Base-by-base conservation (phyloP, 805 yeast species). In the Ogataea kodamae region DNA sequence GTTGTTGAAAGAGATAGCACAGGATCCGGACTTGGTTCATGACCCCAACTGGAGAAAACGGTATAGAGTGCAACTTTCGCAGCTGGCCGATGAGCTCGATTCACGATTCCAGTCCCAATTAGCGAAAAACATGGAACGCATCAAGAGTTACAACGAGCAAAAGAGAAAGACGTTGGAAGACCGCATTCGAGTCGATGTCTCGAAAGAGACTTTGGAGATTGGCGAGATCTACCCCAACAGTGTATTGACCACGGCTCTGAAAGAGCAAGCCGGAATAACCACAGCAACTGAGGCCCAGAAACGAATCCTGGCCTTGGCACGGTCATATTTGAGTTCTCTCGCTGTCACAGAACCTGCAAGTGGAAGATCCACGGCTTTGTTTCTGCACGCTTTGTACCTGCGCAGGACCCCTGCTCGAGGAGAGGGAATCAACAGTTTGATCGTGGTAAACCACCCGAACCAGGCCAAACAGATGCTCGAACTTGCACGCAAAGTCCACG, bases 281-380 rank as follows among this genome's bases (percentile, higher is more conserved):
- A 22, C 16, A 8, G 55, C 61, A 8, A 57, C 64, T 5, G 50
- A 53, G 5, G 54, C 50, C 22, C 65, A 62, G 29, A 46, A 46
- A 20, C 41, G 57, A 22, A 31, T 59, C 7, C 39, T 55, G 16
- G 45, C 62, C 0, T 33, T 60, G 12, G 39, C 54, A 24, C 35
- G 47, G 1, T 50, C 55, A 1, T 33, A 33, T 19, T 30, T 57
- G 17, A 57, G 64, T 25, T 45, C 63, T 2, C 33, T 61, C 1
- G 55, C 62, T 1, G 50, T 55, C 15, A 57, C 55, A 4, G 51
- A 54, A 3, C 51, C 47, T 10, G 65, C 64, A 1, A 40, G 50
- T 12, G 67, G 67, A 9, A 46, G 45, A 22, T 46, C 61, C 1
- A 23, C 49, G n/a, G 43, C 58, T 1, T 12, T 59, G 9, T 23